Evolutionary conservation across 139 green algal species (phyloP), one percentile per base, ranked within the genome.

Genomic region (Micractinium sp.): DNA sequence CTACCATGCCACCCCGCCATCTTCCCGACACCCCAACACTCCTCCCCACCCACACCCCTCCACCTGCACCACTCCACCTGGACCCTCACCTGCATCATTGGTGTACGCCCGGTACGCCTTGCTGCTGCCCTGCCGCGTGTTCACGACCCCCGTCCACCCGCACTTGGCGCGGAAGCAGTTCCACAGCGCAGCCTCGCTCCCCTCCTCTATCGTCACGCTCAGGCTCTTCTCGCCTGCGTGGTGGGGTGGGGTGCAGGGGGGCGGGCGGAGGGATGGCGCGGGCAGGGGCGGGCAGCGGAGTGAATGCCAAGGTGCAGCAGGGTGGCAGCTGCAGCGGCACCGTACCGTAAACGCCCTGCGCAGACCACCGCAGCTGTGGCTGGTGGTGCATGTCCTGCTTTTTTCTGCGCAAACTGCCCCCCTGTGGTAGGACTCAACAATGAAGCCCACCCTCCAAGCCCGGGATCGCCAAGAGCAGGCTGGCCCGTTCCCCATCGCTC

Each of bases 111-210:
- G 83, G 67, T 88, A 82, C 20, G 85, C 71, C 47, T 88, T 82
- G 85, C 63, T 81, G 71, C 69, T 73, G 85, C 53, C 53, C 29
- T 67, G 39, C 56, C 35, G 27, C 35, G 79, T 53, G 78, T 81
- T 78, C 31, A 91, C 80, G 19, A 36, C 73, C 2, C 95, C 95
- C 79, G 82, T 67, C 66, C 85, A 95, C 33, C 93, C 94, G 86
- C 95, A 98, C 2, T 73, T 95, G 38, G 86, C 93, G 7, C 95
- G 87, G 87, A 93, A 91, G 90, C 95, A 98, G 53, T 91, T 67
- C 92, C 92, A 97, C 38, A 91, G 60, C 36, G 94, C 95, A 19
- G 63, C 71, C 36, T 89, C 85, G 41, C 85, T 89, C 80, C 90
- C 91, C 31, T 91, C 80, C 0, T 90, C 86, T 25, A 96, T 92